A percentile compares a stretch with the other conserved stretches of the same genome.
Evolutionary conservation across 2,329 filamentous ascomycete species (phyloP).

Genomic region (Diplodia seriata): DNA sequence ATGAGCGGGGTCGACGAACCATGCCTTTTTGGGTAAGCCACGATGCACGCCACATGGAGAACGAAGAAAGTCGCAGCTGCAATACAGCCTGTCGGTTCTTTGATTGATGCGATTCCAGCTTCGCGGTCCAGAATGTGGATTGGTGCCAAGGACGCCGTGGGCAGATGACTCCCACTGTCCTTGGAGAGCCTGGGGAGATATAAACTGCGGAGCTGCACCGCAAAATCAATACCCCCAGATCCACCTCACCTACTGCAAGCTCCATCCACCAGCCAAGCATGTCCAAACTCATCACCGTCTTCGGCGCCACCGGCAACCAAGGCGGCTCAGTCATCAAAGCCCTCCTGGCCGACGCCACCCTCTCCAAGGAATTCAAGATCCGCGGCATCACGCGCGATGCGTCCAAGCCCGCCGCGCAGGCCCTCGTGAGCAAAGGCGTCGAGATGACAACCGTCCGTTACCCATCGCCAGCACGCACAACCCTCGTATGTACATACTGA

Average conservation of each 20-base stretch:
- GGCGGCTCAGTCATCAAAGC: slow-evolving; percentile 61
- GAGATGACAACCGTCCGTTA: slow-evolving; percentile 43
- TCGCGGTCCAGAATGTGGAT: too few species aligned
- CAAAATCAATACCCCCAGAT: too few species aligned
- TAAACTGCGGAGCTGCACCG: too few species aligned
- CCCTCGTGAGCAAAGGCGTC: slow-evolving; percentile 55
- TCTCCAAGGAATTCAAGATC: slow-evolving; percentile 46
- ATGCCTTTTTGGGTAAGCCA: too few species aligned
- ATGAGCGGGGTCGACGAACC: too few species aligned
- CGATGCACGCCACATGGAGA: too few species aligned
- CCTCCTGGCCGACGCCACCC: slow-evolving; percentile 38
- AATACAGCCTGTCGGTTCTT: too few species aligned
- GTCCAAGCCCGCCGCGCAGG: slow-evolving; percentile 54
- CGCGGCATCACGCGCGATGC: slow-evolving; percentile 64
- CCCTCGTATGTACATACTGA: slow-evolving; percentile 25
- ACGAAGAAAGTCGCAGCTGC: too few species aligned
- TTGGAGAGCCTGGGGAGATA: too few species aligned
- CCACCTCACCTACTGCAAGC: not conserved
- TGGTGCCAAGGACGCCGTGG: too few species aligned
- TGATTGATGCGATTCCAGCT: too few species aligned
- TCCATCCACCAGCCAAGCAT: not conserved
- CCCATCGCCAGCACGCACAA: not conserved
- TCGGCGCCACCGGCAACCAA: slow-evolving; percentile 66
- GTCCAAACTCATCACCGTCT: slow-evolving; percentile 60
- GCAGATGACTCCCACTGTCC: too few species aligned